Percentiles rank a stretch among this genome's conserved stretches.
Evolutionary conservation across 2,329 filamentous ascomycete species (phyloP).

Genomic region (Fusarium euwallaceae): DNA sequence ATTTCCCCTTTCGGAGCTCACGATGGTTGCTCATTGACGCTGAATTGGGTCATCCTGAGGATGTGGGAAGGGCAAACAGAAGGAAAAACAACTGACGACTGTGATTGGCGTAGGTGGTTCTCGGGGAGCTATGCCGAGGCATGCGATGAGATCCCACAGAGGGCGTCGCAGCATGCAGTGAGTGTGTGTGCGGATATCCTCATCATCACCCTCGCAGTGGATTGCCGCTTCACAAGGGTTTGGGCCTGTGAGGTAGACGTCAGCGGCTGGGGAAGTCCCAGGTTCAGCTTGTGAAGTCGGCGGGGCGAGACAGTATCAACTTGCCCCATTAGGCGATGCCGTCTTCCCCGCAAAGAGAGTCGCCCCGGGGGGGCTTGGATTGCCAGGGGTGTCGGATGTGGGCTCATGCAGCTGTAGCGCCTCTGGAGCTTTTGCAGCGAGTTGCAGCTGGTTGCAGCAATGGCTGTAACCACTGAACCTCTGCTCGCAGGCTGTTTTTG

Average conservation of each 20-base stretch:
- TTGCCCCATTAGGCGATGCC: conserved; percentile 34
- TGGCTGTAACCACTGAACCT: background rate
- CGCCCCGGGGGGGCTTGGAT: background rate
- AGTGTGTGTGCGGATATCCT: conserved; percentile 16
- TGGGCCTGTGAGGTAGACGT: conserved; percentile 26
- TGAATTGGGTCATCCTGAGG: background rate
- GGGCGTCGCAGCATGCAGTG: conserved; percentile 2
- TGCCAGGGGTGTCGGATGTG: conserved; percentile 4
- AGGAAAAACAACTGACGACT: background rate
- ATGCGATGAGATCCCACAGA: conserved; percentile 16
- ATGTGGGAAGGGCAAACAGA: background rate
- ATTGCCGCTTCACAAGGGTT: conserved; percentile 6
- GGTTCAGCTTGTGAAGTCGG: conserved; percentile 6
- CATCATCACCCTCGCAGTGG: conserved; percentile 22
- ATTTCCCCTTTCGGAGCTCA: conserved; percentile 15
- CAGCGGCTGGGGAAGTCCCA: conserved; percentile 31
- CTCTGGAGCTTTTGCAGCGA: conserved; percentile 10
- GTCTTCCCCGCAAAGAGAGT: conserved; percentile 38
- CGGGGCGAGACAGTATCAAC: conserved; percentile 30
- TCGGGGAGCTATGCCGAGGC: background rate
- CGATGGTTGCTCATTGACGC: conserved; percentile 16
- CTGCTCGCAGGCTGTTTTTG: background rate
- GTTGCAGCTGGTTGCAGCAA: conserved; percentile 26
- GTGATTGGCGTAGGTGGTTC: conserved; percentile 6
- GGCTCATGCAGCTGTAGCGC: background rate